Evolutionary conservation across 1,284 basidiomycete genomes (phyloP), one percentile per base, ranked within the genome.

Genomic region (Cystobasidiaceae sp.): DNA sequence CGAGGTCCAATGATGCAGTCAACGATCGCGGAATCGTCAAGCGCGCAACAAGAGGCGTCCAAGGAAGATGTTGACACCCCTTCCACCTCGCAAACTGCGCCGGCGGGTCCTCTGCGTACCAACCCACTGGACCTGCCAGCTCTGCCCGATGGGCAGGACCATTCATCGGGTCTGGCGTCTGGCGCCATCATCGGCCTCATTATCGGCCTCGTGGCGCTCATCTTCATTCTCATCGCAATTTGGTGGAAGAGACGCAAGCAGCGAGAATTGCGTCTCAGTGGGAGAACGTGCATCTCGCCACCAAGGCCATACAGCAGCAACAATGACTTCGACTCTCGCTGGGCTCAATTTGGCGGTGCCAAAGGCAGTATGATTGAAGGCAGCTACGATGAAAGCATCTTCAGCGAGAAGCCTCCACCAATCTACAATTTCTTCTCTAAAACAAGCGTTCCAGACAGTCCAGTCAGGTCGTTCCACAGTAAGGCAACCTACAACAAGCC

Each of bases 391-490:
- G 48, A 30, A 27, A 33, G 25, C 30, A 56, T 17, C 25, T n/a
- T 39, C 37, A n/a, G n/a, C 37, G 54, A 56, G 39, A 56, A 56
- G 41, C n/a, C 32, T 17, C 39, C 54, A 27, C 54, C 54, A 19
- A 56, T 56, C 27, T 56, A 56, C 23, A 28, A 25, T 19, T 30
- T 44, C 30, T 56, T 56, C 27, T n/a, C 15, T 17, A 41, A 19
- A 30, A 21, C 39, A 28, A 33, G 30, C 4, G 30, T 43, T 6
- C 54, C 54, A 21, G 41, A 37, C 7, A 56, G 54, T 56, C 54
- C 54, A 8, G 37, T 56, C 30, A 41, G 30, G 37, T 56, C 54
- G 21, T 56, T 33, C 21, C 11, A 28, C 54, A 3, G 1, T 19
- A 7, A 27, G 30, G 5, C 54, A 43, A 13, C 21, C 37, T 2